These are phyloP conservation scores for Suhomyces sp. DNA, from an alignment of 805 yeast species.

Conservation along the genomic window DNA sequence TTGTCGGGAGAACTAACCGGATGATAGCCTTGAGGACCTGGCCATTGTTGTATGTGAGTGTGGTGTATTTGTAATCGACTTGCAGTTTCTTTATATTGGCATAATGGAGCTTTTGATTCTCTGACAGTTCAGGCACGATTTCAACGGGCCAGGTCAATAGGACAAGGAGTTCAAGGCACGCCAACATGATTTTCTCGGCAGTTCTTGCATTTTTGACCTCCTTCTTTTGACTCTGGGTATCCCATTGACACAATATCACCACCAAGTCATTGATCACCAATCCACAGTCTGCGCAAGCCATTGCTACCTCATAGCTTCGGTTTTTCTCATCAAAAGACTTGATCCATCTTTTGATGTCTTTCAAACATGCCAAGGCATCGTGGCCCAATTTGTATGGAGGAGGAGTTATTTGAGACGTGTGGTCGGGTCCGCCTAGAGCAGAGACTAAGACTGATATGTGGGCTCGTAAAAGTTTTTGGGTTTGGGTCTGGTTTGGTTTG, in stretches of 20 bases:
- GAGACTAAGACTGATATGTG: slow-evolving; percentile 80
- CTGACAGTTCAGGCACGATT: slow-evolving; percentile 56
- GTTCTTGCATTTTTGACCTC: slow-evolving; percentile 27
- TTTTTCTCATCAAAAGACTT: slow-evolving; percentile 75
- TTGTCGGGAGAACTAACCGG: slow-evolving; percentile 62
- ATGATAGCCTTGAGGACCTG: slow-evolving; percentile 66
- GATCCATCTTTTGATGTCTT: slow-evolving; percentile 88
- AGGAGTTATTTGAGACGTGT: slow-evolving; percentile 44
- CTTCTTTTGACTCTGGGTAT: slow-evolving; percentile 36
- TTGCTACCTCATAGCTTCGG: slow-evolving; percentile 74
- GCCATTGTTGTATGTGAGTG: slow-evolving; percentile 60
- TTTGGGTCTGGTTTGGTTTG: slow-evolving; percentile 33
- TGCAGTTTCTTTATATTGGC: slow-evolving; percentile 67
- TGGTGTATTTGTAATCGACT: slow-evolving; percentile 63
- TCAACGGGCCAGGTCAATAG: slow-evolving; percentile 84
- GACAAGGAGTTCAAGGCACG: slow-evolving; percentile 77
- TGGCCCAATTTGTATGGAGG: slow-evolving; percentile 78
- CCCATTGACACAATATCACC: slow-evolving; percentile 76
- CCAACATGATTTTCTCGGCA: slow-evolving; percentile 63
- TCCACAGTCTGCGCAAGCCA: slow-evolving; percentile 80
- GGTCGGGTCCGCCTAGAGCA: slow-evolving; percentile 89
- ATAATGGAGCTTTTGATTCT: slow-evolving; percentile 56
- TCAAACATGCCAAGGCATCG: slow-evolving; percentile 82
- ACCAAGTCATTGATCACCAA: slow-evolving; percentile 71
- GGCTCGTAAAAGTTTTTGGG: slow-evolving; percentile 53